Conservation (phyloP, 1,139 yeast genomes). For the Debaryomyces robertsiae region DNA sequence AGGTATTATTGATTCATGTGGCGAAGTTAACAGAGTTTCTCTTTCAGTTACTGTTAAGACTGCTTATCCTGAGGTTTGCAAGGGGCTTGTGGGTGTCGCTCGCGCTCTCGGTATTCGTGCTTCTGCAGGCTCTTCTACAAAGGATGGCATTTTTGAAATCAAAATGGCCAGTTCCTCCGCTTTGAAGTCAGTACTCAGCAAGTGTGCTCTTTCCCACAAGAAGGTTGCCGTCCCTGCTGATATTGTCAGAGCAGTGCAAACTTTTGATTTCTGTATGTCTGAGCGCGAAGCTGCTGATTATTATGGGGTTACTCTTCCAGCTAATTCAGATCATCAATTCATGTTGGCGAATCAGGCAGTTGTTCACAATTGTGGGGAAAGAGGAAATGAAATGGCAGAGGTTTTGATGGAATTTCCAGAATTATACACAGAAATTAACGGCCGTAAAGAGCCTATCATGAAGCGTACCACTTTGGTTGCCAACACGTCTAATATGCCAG, state of each 20-base stretch:
- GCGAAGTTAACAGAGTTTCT: slow-evolving; percentile 25
- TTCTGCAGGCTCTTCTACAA: slow-evolving; percentile 16
- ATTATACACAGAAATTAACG: slow-evolving; percentile 83
- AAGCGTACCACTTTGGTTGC: slow-evolving; percentile 99
- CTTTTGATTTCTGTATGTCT: slow-evolving; percentile 29
- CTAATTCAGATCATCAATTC: slow-evolving; percentile 42
- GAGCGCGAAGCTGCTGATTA: slow-evolving; percentile 31
- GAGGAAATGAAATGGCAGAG: slow-evolving; percentile 99
- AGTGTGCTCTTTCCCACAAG: slow-evolving; percentile 22
- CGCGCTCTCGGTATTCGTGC: slow-evolving; percentile 42
- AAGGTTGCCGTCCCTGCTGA: slow-evolving; percentile 12
- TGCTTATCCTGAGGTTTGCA: slow-evolving; percentile 27
- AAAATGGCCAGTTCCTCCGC: slow-evolving; percentile 19
- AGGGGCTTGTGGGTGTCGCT: slow-evolving; percentile 34
- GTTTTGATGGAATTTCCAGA: slow-evolving; percentile 99
- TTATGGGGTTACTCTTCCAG: slow-evolving; percentile 42
- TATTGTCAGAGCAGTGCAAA: slow-evolving; percentile 24
- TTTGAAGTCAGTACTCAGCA: slow-evolving; percentile 22
- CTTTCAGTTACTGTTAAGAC: slow-evolving; percentile 30
- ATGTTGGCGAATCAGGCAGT: slow-evolving; percentile 36
- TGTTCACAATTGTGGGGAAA: slow-evolving; percentile 66
- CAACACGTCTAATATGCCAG: slow-evolving; percentile 99
- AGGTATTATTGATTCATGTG: slow-evolving; percentile 42
- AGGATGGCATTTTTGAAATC: slow-evolving; percentile 15
- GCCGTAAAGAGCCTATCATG: slow-evolving; percentile 98